Evolutionary conservation across 768 basidiomycete species (phyloP), one percentile per base, ranked within the genome.

Genomic region (Lentinula edodes): DNA sequence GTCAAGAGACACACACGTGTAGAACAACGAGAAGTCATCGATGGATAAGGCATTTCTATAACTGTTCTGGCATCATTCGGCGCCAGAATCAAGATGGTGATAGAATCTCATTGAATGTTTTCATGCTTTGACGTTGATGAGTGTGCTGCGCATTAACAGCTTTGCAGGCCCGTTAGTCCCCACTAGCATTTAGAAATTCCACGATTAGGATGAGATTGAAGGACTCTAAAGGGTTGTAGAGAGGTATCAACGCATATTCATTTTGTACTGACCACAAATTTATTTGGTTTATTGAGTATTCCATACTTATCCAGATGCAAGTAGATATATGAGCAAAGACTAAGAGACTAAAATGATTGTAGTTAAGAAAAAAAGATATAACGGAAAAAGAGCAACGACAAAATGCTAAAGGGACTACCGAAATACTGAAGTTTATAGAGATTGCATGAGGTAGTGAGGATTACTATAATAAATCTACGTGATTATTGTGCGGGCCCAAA

Each of bases 401-500:
- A 51, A 23, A 32, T 51, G 48, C 23, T 28, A 28, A 28, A 32
- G 18, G 15, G 32, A 51, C 12, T 34, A 51, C 10, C 12, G 23
- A 9, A 6, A 51, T 51, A 16, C 20, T 51, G 50, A 28, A 18
- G 34, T 51, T 13, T 13, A 51, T 28, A 51, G 20, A 51, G 12
- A 51, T 23, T 23, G 50, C 50, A 52, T 52, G 51, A 9, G 13
- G 38, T 13, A 39, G 51, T 35, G n/a, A 13, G 9, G 13, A 46
- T 46, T 43, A 43, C 23, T 56, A 56, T 56, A 42, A 56, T 13
- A 56, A 18, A 43, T 56, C 55, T 18, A 38, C 23, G 12, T 41
- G 41, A 42, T 23, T 28, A 56, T 56, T 56, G n/a, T 56, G 55
- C 8, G 55, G 55, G 42, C 55, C 55, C 20, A 56, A n/a, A 43